These are phyloP conservation scores for Elymus sibiricus DNA, from an alignment of 176 grass and related monocot species.

Conservation along the genomic window DNA sequence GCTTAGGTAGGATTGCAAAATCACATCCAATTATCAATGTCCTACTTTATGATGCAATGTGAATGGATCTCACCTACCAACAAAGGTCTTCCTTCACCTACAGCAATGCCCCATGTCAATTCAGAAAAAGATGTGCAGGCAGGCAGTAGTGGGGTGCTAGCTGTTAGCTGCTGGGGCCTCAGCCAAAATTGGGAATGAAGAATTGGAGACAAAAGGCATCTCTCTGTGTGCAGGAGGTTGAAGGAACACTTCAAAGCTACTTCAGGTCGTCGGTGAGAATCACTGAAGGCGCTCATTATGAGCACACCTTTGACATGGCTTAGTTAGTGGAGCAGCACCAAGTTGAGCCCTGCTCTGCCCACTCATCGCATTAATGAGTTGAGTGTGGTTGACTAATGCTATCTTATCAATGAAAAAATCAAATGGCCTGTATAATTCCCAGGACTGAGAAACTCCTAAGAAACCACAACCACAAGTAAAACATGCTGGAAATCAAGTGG, in stretches of 20 bases:
- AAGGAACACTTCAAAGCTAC: slow-evolving; percentile 8
- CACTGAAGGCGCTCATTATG: background rate
- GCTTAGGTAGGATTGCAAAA: background rate
- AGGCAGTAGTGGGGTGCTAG: background rate
- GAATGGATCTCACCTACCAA: background rate
- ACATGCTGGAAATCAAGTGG: background rate
- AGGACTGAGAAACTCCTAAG: background rate
- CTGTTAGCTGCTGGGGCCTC: background rate
- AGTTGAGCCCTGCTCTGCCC: background rate
- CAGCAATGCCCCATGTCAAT: background rate
- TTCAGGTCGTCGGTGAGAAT: background rate
- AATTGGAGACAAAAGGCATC: background rate
- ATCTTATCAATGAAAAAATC: background rate
- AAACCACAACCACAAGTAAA: background rate
- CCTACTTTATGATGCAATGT: background rate
- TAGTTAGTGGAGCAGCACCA: background rate
- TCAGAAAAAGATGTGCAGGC: background rate
- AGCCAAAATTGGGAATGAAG: background rate
- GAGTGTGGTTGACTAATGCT: background rate
- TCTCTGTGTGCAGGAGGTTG: background rate
- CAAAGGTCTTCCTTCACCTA: background rate
- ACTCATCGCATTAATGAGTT: background rate
- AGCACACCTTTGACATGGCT: background rate
- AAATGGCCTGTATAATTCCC: background rate
- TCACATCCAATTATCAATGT: background rate